Evolutionary conservation across 768 basidiomycete genomes (phyloP), one percentile per base, ranked within the genome.

Genomic region (Galerina marginata): DNA sequence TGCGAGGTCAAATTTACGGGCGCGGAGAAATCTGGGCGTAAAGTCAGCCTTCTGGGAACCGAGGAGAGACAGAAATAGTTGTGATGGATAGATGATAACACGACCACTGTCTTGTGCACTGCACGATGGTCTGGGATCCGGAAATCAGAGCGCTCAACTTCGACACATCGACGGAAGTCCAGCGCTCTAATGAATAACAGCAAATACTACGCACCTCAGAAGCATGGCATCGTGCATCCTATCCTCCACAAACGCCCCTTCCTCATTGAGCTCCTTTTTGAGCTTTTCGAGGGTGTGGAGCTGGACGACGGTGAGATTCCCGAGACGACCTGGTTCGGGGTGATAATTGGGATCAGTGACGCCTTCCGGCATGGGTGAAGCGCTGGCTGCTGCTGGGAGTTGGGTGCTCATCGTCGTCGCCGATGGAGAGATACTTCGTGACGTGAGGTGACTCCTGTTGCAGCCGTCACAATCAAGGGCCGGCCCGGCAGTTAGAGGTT

Each of bases 1-100:
- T 45, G 71, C 73, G 9, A 96, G 73, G 77, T 99, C 95, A 65
- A 98, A 99, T 75, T 91, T 95, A 65, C 97, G 83, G 6, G 96
- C 97, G 38, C 97, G 85, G 61, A 98, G 78, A 79, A 96, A 99
- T 69, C 95, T 93, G 62, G 1, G 5, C 12, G 16, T 39, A 26
- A 7, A 33, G 29, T 33, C 7, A 33, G 29, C 29, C 29, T 33
- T 33, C 7, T 33, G 4, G 29, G 29, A 33, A 33, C 29, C 29
- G 29, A 33, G 29, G 29, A 33, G 7, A 33, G 29, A 33, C 29
- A 33, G 29, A 7, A 33, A 7, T 33, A 4, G 7, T 4, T 33
- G 7, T 5, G 29, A 33, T 33, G 29, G 29, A 33, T 33, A 7
- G 4, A 33, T 33, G 29, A 33, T 33, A 33, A 33, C 29, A 7